These are phyloP conservation scores for Fusarium solani-melongenae DNA, from an alignment of 2,329 filamentous ascomycete species.

Conservation along the genomic window DNA sequence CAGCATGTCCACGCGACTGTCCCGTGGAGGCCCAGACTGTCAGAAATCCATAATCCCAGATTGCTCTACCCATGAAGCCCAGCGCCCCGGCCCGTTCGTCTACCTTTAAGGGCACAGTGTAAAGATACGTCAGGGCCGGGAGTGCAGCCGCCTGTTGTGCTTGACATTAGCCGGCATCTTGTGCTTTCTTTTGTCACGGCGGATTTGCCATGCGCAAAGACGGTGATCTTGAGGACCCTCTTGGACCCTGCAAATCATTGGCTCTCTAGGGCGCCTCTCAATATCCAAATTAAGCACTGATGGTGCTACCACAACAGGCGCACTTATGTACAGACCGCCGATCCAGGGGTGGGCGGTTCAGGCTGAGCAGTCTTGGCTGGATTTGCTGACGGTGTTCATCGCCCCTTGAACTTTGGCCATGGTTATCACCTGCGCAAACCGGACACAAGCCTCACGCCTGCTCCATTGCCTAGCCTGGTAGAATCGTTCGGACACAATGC, in stretches of 20 bases:
- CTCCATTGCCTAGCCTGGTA: constrained; percentile 27
- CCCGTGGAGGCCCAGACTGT: constrained; percentile 33
- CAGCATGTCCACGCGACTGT: constrained; percentile 41
- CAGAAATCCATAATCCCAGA: constrained; percentile 31
- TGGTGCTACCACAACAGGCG: constrained; percentile 29
- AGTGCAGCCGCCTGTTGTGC: constrained; percentile 2
- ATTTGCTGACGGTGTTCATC: constrained; percentile 36
- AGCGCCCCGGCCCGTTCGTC: constrained; percentile 22
- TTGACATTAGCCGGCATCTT: constrained; percentile 2
- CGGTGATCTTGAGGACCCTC: constrained; percentile 24
- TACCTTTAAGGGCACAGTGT: constrained; percentile 9
- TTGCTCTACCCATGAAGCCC: constrained; percentile 32
- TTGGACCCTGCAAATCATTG: constrained; percentile 40
- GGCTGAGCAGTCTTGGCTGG: constrained; percentile 37
- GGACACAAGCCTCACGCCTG: constrained; percentile 8
- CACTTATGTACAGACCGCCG: constrained; percentile 37
- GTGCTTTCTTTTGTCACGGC: constrained; percentile 15
- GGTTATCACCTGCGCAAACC: neutral
- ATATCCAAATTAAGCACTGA: constrained; percentile 39
- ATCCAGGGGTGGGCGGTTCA: constrained; percentile 36
- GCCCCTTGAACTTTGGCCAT: constrained; percentile 9
- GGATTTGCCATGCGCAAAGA: constrained; percentile 9
- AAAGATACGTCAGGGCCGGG: constrained; percentile 11
- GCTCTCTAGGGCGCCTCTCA: constrained; percentile 13
- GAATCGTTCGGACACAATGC: constrained; percentile 17